phyloP scores from a whole-genome alignment of 805 yeast genomes.

The Candida ascalaphidarum region DNA sequence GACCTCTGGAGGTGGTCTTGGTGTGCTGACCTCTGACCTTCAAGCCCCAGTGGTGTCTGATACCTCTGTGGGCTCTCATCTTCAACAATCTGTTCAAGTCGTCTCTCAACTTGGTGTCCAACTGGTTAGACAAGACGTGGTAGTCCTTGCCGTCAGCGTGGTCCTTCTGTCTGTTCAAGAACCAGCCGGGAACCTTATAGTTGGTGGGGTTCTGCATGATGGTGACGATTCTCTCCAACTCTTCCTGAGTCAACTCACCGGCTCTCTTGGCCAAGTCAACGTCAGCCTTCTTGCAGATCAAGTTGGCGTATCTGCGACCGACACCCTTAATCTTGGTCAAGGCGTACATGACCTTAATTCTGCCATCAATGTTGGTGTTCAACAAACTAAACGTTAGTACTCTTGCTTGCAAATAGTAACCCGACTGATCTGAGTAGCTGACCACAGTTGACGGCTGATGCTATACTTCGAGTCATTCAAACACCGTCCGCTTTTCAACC shows the following conservation, averaged over 20 bases:
- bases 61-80: slow-evolving; percentile 99
- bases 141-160: slow-evolving; percentile 97
- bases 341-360: slow-evolving; percentile 99
- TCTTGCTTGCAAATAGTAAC: neutral
- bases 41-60: slow-evolving; percentile 99
- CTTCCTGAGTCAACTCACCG: slow-evolving; percentile 99
- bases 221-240: slow-evolving; percentile 99
- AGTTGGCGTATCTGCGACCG: slow-evolving; percentile 99
- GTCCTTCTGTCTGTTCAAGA: slow-evolving; percentile 94
- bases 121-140: slow-evolving; percentile 97
- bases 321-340: slow-evolving; percentile 99
- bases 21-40: slow-evolving; percentile 99
- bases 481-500: too few relatives aligned
- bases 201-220: slow-evolving; percentile 99
- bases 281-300: slow-evolving; percentile 99
- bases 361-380: slow-evolving; percentile 99
- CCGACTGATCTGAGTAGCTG: too few relatives aligned
- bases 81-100: slow-evolving; percentile 99
- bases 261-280: slow-evolving; percentile 98
- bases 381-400: slow-evolving; percentile 61
- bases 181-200: slow-evolving; percentile 99
- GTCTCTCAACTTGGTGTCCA: slow-evolving; percentile 99
- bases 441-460: too few relatives aligned
- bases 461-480: too few relatives aligned
- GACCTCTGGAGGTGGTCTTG: slow-evolving; percentile 99